Evolutionary conservation across 805 yeast species (phyloP).

Genomic region (Spathaspora passalidarum): DNA sequence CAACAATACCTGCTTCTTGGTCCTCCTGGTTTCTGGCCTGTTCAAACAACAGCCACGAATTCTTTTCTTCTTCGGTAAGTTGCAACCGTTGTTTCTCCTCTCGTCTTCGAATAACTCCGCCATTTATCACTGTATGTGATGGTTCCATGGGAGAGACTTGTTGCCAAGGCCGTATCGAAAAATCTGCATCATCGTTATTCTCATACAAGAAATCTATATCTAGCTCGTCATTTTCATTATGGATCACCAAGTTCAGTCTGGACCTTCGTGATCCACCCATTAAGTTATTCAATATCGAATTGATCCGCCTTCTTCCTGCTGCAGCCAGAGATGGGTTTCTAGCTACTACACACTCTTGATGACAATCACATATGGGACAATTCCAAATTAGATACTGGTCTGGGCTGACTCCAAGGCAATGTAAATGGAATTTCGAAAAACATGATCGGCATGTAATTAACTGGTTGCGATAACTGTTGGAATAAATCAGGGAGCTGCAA

Average conservation of each 20-base stretch:
- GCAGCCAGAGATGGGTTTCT: not conserved
- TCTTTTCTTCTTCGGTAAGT: slow-evolving; percentile 31
- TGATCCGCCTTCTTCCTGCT: not conserved
- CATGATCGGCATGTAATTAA: slow-evolving; percentile 7
- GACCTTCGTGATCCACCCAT: not conserved
- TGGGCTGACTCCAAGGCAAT: slow-evolving; percentile 4
- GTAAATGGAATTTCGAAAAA: slow-evolving; percentile 5
- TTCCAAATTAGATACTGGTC: slow-evolving; percentile 30
- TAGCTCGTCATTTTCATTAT: slow-evolving; percentile 27
- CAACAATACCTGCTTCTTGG: not conserved
- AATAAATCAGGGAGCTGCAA: slow-evolving; percentile 1
- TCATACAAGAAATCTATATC: slow-evolving; percentile 28
- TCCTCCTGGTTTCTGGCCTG: slow-evolving; percentile 16
- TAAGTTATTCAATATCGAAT: not conserved
- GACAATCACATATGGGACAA: slow-evolving; percentile 51
- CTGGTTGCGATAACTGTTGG: not conserved
- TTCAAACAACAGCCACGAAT: slow-evolving; percentile 38
- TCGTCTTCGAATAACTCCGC: slow-evolving; percentile 35
- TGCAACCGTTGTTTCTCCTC: slow-evolving; percentile 27
- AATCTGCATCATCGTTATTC: slow-evolving; percentile 6
- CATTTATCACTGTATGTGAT: slow-evolving; percentile 27
- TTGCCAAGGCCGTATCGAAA: slow-evolving; percentile 1
- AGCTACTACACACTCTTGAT: slow-evolving; percentile 28
- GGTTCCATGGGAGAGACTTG: not conserved
- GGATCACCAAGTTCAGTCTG: slow-evolving; percentile 20